phyloP scores from a whole-genome alignment of 305 asterid genomes.

The Striga hermonthica region DNA sequence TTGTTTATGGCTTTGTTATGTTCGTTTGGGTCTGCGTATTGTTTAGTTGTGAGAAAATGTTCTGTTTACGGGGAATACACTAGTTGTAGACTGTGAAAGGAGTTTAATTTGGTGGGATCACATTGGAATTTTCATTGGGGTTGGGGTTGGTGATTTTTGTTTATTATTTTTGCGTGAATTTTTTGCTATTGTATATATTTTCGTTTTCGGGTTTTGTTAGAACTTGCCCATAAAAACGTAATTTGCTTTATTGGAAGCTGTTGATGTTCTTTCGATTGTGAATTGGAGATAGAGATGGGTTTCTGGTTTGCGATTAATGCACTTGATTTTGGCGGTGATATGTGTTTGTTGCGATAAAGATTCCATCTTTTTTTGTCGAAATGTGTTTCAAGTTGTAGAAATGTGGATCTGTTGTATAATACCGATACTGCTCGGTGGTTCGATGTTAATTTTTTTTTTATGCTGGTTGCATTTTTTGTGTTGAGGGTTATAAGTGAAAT shows the following conservation, averaged over 20 bases:
- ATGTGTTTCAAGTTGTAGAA: background rate
- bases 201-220: constrained; percentile 13
- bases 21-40: background rate
- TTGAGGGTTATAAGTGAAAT: background rate
- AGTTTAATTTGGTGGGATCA: constrained; percentile 43
- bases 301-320: constrained; percentile 15
- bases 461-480: background rate
- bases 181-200: background rate
- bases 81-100: constrained; percentile 24
- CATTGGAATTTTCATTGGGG: constrained; percentile 31
- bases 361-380: constrained; percentile 19
- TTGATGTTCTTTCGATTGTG: constrained; percentile 7
- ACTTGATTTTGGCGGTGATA: constrained; percentile 13
- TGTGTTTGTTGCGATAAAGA: constrained; percentile 16
- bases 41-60: constrained; percentile 11
- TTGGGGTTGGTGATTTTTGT: constrained; percentile 17
- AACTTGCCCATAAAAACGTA: background rate
- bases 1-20: background rate
- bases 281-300: constrained; percentile 23
- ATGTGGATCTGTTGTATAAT: constrained; percentile 8
- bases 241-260: constrained; percentile 16
- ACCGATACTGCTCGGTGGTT: background rate
- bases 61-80: constrained; percentile 5
- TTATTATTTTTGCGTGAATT: constrained; percentile 2
- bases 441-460: background rate